Evolutionary conservation across 352 stramenopile genomes (phyloP).

Genomic region (Globisporangium yorkense): DNA sequence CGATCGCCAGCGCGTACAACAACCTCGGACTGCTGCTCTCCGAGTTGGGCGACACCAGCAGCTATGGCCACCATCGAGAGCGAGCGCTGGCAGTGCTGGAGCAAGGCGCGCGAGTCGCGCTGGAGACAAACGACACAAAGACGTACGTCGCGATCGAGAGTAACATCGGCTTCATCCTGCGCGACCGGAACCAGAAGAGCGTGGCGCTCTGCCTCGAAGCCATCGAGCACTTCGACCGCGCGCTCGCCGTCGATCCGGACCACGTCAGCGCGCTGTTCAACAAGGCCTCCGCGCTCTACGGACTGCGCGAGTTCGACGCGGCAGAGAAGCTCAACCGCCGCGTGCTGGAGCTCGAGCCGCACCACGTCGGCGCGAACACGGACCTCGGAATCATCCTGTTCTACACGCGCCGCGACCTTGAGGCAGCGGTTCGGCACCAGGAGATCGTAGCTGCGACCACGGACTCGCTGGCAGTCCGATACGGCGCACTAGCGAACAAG

Average conservation of each 20-base stretch:
- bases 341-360: conserved; percentile 37
- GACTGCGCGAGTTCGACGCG: conserved; percentile 25
- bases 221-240: conserved; percentile 55
- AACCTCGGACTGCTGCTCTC: conserved; percentile 69
- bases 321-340: conserved; percentile 30
- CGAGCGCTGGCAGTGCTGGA: conserved; percentile 35
- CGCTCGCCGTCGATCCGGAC: conserved; percentile 25
- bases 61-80: conserved; percentile 7
- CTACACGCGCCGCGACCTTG: conserved; percentile 23
- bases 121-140: conserved; percentile 24
- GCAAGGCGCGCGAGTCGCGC: conserved; percentile 28
- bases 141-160: conserved; percentile 52
- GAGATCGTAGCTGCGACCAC: conserved; percentile 28
- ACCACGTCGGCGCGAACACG: conserved; percentile 39
- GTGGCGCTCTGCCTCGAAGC: conserved; percentile 35
- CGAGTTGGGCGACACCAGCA: conserved; percentile 3
- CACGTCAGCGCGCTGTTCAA: conserved; percentile 59
- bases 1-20: conserved; percentile 61
- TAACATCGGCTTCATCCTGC: conserved; percentile 64
- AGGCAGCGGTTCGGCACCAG: conserved; percentile 35
- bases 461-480: conserved; percentile 4
- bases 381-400: conserved; percentile 16
- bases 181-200: conserved; percentile 23
- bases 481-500: conserved; percentile 66
- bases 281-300: conserved; percentile 54